phyloP scores from a whole-genome alignment of 257 asterid species.

The Scutellaria barbata region DNA sequence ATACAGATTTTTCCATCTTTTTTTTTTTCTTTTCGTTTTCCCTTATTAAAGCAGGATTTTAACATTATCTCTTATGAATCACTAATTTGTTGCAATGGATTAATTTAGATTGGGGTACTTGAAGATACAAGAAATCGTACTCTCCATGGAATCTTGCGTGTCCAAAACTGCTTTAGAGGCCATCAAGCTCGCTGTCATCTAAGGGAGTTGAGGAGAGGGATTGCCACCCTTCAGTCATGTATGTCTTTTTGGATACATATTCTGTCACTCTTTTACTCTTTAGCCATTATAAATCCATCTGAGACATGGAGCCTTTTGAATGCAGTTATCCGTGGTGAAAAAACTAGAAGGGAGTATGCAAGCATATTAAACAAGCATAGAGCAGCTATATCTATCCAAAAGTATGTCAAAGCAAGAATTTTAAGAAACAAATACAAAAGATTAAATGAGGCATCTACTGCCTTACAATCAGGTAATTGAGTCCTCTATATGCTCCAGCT shows the following conservation, averaged over 20 bases:
- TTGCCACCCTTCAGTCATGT: slow-evolving; percentile 86
- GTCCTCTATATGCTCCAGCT: not conserved
- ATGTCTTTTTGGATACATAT: slow-evolving; percentile 24
- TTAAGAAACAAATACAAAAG: slow-evolving; percentile 50
- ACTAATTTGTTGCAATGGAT: slow-evolving; percentile 10
- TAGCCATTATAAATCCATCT: slow-evolving; percentile 25
- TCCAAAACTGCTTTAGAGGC: slow-evolving; percentile 98
- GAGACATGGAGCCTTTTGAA: slow-evolving; percentile 29
- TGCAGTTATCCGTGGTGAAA: slow-evolving; percentile 89
- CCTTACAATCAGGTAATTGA: slow-evolving; percentile 79
- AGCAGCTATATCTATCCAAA: slow-evolving; percentile 88
- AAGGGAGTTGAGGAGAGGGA: slow-evolving; percentile 62
- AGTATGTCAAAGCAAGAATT: slow-evolving; percentile 63
- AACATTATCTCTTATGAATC: slow-evolving; percentile 4
- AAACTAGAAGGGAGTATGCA: slow-evolving; percentile 76
- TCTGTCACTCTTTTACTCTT: slow-evolving; percentile 8
- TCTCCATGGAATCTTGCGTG: slow-evolving; percentile 89
- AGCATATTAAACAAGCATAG: slow-evolving; percentile 55
- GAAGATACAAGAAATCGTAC: slow-evolving; percentile 97
- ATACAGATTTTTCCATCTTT: not conserved
- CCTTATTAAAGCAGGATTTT: not conserved
- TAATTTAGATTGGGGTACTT: slow-evolving; percentile 81
- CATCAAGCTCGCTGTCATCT: slow-evolving; percentile 79
- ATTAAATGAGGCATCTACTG: slow-evolving; percentile 62
- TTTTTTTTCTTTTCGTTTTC: slow-evolving; percentile 8